Conservation (phyloP, 164 flowering plant genomes). For the Annona cherimola region DNA sequence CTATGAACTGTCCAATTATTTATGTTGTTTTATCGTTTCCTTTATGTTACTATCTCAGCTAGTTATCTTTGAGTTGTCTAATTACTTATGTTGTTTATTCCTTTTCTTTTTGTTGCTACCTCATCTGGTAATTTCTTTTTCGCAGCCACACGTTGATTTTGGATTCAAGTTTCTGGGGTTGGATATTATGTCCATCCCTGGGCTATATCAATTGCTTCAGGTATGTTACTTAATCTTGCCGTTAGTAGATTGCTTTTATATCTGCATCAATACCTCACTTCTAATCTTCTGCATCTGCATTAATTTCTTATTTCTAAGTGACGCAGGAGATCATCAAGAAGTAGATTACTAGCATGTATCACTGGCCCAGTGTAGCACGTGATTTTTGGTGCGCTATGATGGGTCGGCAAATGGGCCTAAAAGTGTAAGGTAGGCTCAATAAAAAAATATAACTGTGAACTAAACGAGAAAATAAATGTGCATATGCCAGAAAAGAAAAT, state of each 20-base stretch:
- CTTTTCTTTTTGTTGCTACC: background rate
- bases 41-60: too few species aligned
- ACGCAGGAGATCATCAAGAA: constrained; percentile 57
- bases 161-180: constrained; percentile 83
- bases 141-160: constrained; percentile 94
- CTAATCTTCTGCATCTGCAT: too few species aligned
- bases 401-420: too few species aligned
- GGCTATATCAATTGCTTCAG: constrained; percentile 77
- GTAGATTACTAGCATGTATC: constrained; percentile 63
- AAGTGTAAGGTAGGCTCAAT: too few species aligned
- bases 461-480: too few species aligned
- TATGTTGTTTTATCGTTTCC: background rate
- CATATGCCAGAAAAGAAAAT: too few species aligned
- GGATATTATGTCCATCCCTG: constrained; percentile 94
- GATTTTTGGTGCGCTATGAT: too few species aligned
- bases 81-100: background rate
- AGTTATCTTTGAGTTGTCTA: background rate
- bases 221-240: constrained; percentile 27
- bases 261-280: too few species aligned
- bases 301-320: background rate
- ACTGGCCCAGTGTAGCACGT: too few species aligned
- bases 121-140: background rate
- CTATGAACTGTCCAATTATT: background rate
- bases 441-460: too few species aligned
- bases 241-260: background rate